Percentiles rank a stretch among this genome's conserved stretches.
Evolutionary conservation across 371 early-diverging fungal species (phyloP).

Genomic region (Chytridium lagenaria): DNA sequence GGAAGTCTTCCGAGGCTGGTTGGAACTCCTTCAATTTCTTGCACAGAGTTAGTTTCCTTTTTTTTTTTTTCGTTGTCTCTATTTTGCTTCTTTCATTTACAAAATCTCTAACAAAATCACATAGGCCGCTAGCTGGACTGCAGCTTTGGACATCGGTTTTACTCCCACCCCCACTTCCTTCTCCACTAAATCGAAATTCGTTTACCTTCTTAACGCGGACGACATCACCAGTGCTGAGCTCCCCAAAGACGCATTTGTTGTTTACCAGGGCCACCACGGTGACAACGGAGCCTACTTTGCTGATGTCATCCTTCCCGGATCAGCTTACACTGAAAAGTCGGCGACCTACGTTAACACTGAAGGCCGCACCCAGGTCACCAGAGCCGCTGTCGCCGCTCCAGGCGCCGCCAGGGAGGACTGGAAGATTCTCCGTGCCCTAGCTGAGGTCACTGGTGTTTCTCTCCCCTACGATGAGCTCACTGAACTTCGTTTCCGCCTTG

Average conservation of each 20-base stretch:
- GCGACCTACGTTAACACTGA: conserved; percentile 96
- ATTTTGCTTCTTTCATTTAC: neutral
- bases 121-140: conserved; percentile 83
- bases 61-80: conserved; percentile 21
- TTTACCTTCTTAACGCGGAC: conserved; percentile 94
- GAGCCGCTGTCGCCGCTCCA: conserved; percentile 91
- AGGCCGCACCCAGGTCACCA: conserved; percentile 90
- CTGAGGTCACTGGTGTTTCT: conserved; percentile 84
- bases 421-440: conserved; percentile 96
- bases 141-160: conserved; percentile 92
- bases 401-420: conserved; percentile 96
- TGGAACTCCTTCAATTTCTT: conserved; percentile 93
- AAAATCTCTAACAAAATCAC: too few species aligned
- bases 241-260: conserved; percentile 92
- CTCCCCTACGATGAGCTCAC: conserved; percentile 89
- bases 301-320: conserved; percentile 93
- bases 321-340: conserved; percentile 97
- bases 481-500: conserved; percentile 83
- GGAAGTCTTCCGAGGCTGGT: conserved; percentile 71
- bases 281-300: conserved; percentile 94
- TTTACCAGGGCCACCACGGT: conserved; percentile 98
- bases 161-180: conserved; percentile 55
- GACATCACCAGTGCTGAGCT: conserved; percentile 76
- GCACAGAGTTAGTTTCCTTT: conserved; percentile 68
- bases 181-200: conserved; percentile 66